Base-by-base conservation (phyloP, 1,284 basidiomycete species). In the Fomes fomentarius region DNA sequence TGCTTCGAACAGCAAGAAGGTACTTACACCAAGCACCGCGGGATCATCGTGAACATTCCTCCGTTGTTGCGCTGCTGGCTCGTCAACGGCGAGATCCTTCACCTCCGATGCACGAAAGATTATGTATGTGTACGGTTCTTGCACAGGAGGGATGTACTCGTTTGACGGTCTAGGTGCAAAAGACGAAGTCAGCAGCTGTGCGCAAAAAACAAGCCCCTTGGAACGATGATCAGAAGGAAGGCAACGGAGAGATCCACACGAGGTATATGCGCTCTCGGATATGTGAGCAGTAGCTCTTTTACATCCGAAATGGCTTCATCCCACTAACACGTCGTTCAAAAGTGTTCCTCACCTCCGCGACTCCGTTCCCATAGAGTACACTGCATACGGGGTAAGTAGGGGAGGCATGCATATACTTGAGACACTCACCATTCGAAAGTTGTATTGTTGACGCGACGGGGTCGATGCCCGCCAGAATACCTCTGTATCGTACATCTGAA, bases 341-440 rank as follows among this genome's bases (percentile, higher is more conserved):
- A 46, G n/a, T 17, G 28, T 71, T 60, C 77, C 87, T 76, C 73
- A 92, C 83, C 89, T 82, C 66, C 93, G 84, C 54, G 84, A 80
- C 70, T 94, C 92, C 5, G 93, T 94, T 33, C 92, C 92, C 90
- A 93, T 93, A 39, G 91, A 93, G 66, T 81, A 92, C 34, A 94
- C 93, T 93, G 59, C 22, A 19, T 12, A 17, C 37, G 24, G 19
- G 19, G 24, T 41, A 17, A 24, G 44, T 12, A 40, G 45, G 38
- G 51, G 12, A 24, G 43, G n/a, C 17, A n/a, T 40, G 19, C 21
- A 44, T 42, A 31, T 35, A 30, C 14, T n/a, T 38, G 52, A 24
- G 38, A 19, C 24, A 64, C 80, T 38, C 62, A 91, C 91, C 91
- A 80, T 93, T 91, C 41, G 90, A 91, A 38, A 94, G 80, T 66